Percentiles rank a stretch among this genome's conserved stretches.
Conservation (phyloP, 371 early-diverging fungal species). For the Circinella minor region DNA sequence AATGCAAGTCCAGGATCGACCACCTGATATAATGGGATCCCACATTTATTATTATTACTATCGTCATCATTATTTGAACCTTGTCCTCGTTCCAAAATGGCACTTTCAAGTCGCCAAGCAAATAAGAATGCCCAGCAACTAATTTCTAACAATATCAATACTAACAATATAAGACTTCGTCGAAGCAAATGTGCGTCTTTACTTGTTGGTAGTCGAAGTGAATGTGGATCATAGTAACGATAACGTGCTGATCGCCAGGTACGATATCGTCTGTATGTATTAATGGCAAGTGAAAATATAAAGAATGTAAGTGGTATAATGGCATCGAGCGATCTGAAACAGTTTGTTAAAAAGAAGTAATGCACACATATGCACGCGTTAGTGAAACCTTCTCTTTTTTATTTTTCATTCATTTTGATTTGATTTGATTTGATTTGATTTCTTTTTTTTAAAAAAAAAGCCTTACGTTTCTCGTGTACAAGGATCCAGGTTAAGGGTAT, state of each 20-base stretch:
- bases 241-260: slow-evolving; percentile 15
- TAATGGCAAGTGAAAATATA: slow-evolving; percentile 29
- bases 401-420: neutral
- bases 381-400: too few species aligned
- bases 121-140: slow-evolving; percentile 54
- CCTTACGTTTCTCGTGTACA: slow-evolving; percentile 41
- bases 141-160: slow-evolving; percentile 43
- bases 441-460: neutral
- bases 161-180: slow-evolving; percentile 36
- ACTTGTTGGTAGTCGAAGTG: slow-evolving; percentile 39
- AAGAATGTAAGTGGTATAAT: slow-evolving; percentile 37
- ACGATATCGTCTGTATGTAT: slow-evolving; percentile 27
- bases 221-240: slow-evolving; percentile 22
- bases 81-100: slow-evolving; percentile 37
- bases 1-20: slow-evolving; percentile 44
- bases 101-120: slow-evolving; percentile 54
- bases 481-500: slow-evolving; percentile 31
- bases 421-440: neutral
- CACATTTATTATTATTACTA: slow-evolving; percentile 13
- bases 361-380: neutral
- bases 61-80: slow-evolving; percentile 5
- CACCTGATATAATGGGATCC: slow-evolving; percentile 39
- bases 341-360: neutral
- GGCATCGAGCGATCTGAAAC: slow-evolving; percentile 40
- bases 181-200: slow-evolving; percentile 37